phyloP scores from a whole-genome alignment of 352 stramenopile species.

The Bremia lactucae region DNA sequence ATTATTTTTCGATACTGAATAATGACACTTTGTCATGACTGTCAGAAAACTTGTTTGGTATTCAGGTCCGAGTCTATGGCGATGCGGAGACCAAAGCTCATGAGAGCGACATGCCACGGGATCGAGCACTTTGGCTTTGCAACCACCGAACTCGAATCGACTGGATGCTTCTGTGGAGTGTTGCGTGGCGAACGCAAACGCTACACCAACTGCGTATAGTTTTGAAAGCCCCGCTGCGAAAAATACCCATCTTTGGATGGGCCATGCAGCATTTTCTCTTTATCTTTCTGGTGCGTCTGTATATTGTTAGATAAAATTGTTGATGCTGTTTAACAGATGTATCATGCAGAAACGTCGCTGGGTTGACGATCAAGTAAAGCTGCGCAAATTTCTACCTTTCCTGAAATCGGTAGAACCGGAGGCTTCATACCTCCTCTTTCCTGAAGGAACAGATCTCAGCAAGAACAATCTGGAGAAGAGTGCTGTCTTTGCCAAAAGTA shows the following conservation, averaged over 20 bases:
- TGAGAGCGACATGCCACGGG: constrained; percentile 28
- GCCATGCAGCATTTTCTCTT: constrained; percentile 83
- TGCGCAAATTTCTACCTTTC: constrained; percentile 48
- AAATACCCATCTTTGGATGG: constrained; percentile 73
- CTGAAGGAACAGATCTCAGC: constrained; percentile 73
- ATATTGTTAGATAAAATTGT: not conserved
- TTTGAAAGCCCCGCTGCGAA: constrained; percentile 63
- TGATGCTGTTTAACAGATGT: not conserved
- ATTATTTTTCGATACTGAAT: constrained; percentile 7
- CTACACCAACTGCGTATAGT: constrained; percentile 58
- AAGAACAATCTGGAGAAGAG: constrained; percentile 54
- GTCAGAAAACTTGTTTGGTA: constrained; percentile 50
- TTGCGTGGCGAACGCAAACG: constrained; percentile 41
- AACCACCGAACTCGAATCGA: constrained; percentile 81
- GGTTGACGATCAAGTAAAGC: constrained; percentile 42
- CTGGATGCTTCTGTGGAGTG: constrained; percentile 76
- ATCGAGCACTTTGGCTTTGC: constrained; percentile 60
- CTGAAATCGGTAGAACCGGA: constrained; percentile 34
- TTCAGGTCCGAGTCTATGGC: constrained; percentile 48
- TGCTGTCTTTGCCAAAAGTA: constrained; percentile 43
- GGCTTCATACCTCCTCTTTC: constrained; percentile 68
- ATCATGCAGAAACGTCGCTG: constrained; percentile 41
- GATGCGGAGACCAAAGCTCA: constrained; percentile 45
- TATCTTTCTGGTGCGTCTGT: constrained; percentile 49
- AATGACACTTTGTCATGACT: constrained; percentile 13